Base-by-base conservation (phyloP, 805 yeast species). In the Myxozyma nipponensis region DNA sequence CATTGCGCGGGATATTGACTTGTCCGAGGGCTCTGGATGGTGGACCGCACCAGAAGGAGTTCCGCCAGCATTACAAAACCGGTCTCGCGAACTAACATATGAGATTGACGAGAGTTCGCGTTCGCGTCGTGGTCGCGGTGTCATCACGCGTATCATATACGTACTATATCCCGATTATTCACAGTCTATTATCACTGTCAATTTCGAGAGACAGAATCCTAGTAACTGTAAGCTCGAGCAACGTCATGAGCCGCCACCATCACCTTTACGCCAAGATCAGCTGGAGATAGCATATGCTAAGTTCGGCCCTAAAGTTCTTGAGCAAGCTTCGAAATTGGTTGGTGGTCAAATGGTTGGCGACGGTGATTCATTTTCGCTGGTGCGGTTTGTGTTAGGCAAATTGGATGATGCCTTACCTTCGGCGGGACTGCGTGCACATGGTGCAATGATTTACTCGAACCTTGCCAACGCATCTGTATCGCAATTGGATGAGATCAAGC, bases 101-200 rank as follows among this genome's bases (percentile, higher is more conserved):
- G 95, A 88, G 64, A 76, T 81, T 21, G 95, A 88, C 49, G 77
- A 79, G 24, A 70, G 75, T 50, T 62, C 63, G 13, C 69, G 83
- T 5, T 58, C 58, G 13, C 85, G 84, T 61, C 77, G 95, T 58
- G 78, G 79, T 10, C 78, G 78, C 22, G 68, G 76, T 4, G 54
- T 70, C 46, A 68, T 73, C 3, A 72, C 77, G 55, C 74, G 84
- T 47, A 89, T 84, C 56, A 81, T 84, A 57, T 87, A 86, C 63
- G 72, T 88, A 13, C 67, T 89, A 37, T 83, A 81, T 66, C 80
- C 77, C 53, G 95, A 86, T 63, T 80, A 83, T 58, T 78, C 93
- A 1, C 87, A 83, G 58, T 70, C 82, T 3, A 69, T 77, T 1
- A 68, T 87, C 54, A 80, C 82, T 44, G 68, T 85, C 3, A 72